phyloP scores from a whole-genome alignment of 108 stramenopile species.

The Cyclostephanos tholiformis region DNA sequence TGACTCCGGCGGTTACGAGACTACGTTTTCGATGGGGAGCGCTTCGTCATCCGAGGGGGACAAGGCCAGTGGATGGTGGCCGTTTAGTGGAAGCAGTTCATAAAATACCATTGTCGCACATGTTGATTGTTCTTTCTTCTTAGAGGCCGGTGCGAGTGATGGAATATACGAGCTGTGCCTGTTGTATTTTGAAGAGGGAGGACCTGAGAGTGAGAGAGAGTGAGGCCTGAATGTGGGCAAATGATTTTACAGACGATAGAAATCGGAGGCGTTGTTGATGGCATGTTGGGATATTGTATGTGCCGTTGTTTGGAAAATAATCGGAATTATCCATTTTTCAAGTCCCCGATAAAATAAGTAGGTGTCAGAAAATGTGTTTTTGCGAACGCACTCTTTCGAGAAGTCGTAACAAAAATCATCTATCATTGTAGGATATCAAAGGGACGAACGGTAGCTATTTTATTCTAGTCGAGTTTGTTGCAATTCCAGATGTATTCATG shows the following conservation, averaged over 20 bases:
- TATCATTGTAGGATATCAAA: too few species aligned
- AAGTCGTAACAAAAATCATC: too few species aligned
- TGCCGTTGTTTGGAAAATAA: too few species aligned
- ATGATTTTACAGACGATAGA: not conserved
- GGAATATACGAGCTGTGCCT: too few species aligned
- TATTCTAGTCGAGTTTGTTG: not conserved
- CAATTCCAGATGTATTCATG: not conserved
- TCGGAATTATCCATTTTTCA: too few species aligned
- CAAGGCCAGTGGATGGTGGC: slow-evolving; percentile 49
- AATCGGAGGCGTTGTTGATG: too few species aligned
- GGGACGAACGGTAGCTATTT: not conserved
- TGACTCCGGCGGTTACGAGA: slow-evolving; percentile 45
- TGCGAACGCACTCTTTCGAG: too few species aligned
- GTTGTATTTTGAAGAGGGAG: not conserved
- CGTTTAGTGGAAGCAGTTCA: slow-evolving; percentile 29
- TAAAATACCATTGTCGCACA: not conserved
- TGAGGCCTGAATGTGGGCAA: not conserved
- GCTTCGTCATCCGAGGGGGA: slow-evolving; percentile 5
- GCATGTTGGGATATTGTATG: too few species aligned
- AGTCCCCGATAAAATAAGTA: too few species aligned
- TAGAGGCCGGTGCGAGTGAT: not conserved
- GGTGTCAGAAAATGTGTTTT: too few species aligned
- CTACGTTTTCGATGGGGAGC: slow-evolving; percentile 41
- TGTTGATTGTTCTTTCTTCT: not conserved
- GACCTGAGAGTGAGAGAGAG: not conserved